Evolutionary conservation across 768 basidiomycete species (phyloP).

Genomic region (Psilocybe azurescens): DNA sequence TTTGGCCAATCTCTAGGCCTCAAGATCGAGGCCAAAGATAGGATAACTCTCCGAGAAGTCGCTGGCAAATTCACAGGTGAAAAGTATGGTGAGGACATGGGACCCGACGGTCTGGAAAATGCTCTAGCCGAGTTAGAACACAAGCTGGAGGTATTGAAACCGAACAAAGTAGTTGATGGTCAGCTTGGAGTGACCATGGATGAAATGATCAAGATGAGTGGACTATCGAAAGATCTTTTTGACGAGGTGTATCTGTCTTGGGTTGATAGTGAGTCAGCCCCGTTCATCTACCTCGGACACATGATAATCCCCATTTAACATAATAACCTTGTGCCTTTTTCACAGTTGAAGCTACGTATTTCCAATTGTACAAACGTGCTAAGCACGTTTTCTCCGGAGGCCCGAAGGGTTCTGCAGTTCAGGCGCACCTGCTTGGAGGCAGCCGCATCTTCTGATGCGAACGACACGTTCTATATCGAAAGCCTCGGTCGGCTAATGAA

Average conservation of each 20-base stretch:
- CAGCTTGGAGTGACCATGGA: constrained; percentile 72
- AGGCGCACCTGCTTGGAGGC: constrained; percentile 64
- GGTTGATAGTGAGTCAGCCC: constrained; percentile 70
- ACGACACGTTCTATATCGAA: constrained; percentile 20
- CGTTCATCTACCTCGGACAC: neutral
- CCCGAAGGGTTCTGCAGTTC: constrained; percentile 81
- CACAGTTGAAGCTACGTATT: constrained; percentile 78
- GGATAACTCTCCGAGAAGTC: constrained; percentile 71
- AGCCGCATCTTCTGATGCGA: constrained; percentile 27
- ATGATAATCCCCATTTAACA: constrained; percentile 3
- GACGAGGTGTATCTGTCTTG: constrained; percentile 74
- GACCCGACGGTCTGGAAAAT: constrained; percentile 47
- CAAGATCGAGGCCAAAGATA: constrained; percentile 45
- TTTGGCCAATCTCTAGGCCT: constrained; percentile 64
- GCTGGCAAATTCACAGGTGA: constrained; percentile 61
- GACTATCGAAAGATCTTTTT: constrained; percentile 60
- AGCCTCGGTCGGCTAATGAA: constrained; percentile 78
- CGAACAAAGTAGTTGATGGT: constrained; percentile 36
- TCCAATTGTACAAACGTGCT: constrained; percentile 83
- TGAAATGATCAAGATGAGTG: constrained; percentile 74
- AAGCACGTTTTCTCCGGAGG: constrained; percentile 86
- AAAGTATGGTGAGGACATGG: constrained; percentile 48
- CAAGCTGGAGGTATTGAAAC: constrained; percentile 60
- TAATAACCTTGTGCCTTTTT: constrained; percentile 7
- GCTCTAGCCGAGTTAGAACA: constrained; percentile 52